Evolutionary conservation across 2,329 filamentous ascomycete genomes (phyloP).

Genomic region (Coleophoma cylindrospora): DNA sequence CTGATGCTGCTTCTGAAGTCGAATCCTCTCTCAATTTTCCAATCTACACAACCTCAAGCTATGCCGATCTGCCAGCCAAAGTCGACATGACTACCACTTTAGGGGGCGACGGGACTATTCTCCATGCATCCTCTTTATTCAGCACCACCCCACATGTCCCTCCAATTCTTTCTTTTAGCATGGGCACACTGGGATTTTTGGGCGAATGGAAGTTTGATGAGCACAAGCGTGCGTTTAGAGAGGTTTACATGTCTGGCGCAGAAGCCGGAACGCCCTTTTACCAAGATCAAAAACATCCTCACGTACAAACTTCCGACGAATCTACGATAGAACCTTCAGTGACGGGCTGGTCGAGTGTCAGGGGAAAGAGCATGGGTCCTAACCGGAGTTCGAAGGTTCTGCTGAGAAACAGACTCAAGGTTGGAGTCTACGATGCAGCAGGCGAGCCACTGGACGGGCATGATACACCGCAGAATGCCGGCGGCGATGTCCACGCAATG

Average conservation of each 20-base stretch:
- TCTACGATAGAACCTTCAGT: conserved; percentile 19
- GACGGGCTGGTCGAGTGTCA: conserved; percentile 65
- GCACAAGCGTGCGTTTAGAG: conserved; percentile 85
- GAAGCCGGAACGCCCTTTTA: conserved; percentile 27
- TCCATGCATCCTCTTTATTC: conserved; percentile 82
- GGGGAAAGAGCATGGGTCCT: conserved; percentile 76
- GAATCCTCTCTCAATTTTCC: conserved; percentile 69
- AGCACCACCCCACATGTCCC: conserved; percentile 77
- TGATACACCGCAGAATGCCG: conserved; percentile 23
- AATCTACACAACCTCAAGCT: conserved; percentile 50
- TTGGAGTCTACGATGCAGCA: conserved; percentile 72
- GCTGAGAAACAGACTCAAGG: conserved; percentile 79
- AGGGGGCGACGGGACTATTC: conserved; percentile 87
- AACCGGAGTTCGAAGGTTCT: conserved; percentile 74
- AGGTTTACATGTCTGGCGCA: conserved; percentile 82
- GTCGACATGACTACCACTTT: conserved; percentile 87
- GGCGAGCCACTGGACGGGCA: conserved; percentile 51
- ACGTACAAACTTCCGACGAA: conserved; percentile 12
- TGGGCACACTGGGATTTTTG: conserved; percentile 92
- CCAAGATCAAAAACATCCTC: conserved; percentile 24
- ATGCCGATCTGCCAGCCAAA: conserved; percentile 61
- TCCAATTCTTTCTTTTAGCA: conserved; percentile 89
- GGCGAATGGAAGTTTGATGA: conserved; percentile 96
- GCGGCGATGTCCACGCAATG: conserved; percentile 59
- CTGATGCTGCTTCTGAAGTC: conserved; percentile 64